Evolutionary conservation across 164 flowering plant genomes (phyloP).

Genomic region (Amborella trichopoda): DNA sequence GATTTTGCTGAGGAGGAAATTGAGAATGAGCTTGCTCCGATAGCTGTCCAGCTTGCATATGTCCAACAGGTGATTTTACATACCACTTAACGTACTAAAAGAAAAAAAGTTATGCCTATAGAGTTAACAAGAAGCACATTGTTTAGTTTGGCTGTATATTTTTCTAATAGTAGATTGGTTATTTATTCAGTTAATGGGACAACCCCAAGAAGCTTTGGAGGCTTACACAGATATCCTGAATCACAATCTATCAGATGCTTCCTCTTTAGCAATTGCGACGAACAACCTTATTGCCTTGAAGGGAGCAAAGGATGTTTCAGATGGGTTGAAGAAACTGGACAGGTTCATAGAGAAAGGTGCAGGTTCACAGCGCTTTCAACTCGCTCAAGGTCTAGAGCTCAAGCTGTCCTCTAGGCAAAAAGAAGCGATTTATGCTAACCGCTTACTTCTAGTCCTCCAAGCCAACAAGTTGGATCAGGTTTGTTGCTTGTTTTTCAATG

Average conservation of each 20-base stretch:
- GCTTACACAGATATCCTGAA: slow-evolving; percentile 48
- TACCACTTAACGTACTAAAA: no score
- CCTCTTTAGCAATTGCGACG: slow-evolving; percentile 79
- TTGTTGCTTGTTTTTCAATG: neutral
- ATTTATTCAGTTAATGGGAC: slow-evolving; percentile 54
- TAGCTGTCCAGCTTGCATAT: slow-evolving; percentile 86
- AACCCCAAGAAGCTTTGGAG: slow-evolving; percentile 54
- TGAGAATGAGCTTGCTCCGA: slow-evolving; percentile 87
- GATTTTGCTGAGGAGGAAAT: slow-evolving; percentile 81
- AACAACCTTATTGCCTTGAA: slow-evolving; percentile 69
- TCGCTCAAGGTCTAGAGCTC: slow-evolving; percentile 51
- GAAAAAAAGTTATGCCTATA: no score
- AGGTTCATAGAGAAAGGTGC: slow-evolving; percentile 55
- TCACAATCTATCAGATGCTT: slow-evolving; percentile 61
- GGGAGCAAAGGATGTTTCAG: slow-evolving; percentile 77
- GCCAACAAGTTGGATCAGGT: slow-evolving; percentile 87
- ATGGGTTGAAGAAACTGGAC: slow-evolving; percentile 76
- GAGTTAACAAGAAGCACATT: no score
- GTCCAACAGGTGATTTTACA: slow-evolving; percentile 60
- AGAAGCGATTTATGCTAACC: slow-evolving; percentile 67
- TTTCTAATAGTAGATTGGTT: no score
- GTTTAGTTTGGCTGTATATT: no score
- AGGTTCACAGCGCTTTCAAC: slow-evolving; percentile 36
- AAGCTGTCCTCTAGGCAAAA: slow-evolving; percentile 74
- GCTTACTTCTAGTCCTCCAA: slow-evolving; percentile 73